These are phyloP conservation scores for Amphicarpaea edgeworthii DNA, from an alignment of 306 rosid genomes.

Conservation along the genomic window DNA sequence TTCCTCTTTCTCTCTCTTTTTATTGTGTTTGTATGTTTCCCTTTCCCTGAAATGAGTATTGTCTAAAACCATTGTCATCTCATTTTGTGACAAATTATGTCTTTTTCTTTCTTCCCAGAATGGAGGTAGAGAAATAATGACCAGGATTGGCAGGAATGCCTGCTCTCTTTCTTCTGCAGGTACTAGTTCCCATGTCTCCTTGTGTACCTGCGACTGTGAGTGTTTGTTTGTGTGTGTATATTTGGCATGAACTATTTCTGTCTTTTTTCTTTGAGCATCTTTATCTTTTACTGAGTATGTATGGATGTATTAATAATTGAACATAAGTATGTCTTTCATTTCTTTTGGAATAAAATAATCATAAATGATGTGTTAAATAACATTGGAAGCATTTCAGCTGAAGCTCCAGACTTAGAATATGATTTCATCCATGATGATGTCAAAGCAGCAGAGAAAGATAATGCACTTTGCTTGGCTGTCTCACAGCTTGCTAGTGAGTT, in stretches of 20 bases:
- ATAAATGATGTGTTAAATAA: background rate
- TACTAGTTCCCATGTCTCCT: slow-evolving; percentile 36
- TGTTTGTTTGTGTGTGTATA: slow-evolving; percentile 8
- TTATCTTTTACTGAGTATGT: background rate
- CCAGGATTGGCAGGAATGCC: slow-evolving; percentile 47
- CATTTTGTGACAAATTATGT: slow-evolving; percentile 20
- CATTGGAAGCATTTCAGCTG: slow-evolving; percentile 45
- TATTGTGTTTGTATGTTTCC: background rate
- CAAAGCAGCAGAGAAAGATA: slow-evolving; percentile 66
- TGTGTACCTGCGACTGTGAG: background rate
- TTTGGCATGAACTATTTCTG: background rate
- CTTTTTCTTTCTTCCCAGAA: slow-evolving; percentile 43
- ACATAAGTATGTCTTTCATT: slow-evolving; percentile 1
- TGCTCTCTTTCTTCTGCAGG: slow-evolving; percentile 59
- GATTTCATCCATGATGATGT: slow-evolving; percentile 62
- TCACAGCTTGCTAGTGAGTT: slow-evolving; percentile 72
- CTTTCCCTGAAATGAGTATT: slow-evolving; percentile 2
- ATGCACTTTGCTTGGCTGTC: slow-evolving; percentile 69
- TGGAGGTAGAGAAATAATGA: slow-evolving; percentile 53
- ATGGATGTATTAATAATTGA: background rate
- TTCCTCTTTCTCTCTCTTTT: background rate
- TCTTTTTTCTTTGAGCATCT: background rate
- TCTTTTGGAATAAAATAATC: slow-evolving; percentile 21
- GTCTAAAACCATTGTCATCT: background rate
- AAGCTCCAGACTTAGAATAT: slow-evolving; percentile 63